A percentile compares a stretch with the other conserved stretches of the same genome.
Evolutionary conservation across 2,329 filamentous ascomycete species (phyloP).

Genomic region (Myriosclerotinia curreyana): DNA sequence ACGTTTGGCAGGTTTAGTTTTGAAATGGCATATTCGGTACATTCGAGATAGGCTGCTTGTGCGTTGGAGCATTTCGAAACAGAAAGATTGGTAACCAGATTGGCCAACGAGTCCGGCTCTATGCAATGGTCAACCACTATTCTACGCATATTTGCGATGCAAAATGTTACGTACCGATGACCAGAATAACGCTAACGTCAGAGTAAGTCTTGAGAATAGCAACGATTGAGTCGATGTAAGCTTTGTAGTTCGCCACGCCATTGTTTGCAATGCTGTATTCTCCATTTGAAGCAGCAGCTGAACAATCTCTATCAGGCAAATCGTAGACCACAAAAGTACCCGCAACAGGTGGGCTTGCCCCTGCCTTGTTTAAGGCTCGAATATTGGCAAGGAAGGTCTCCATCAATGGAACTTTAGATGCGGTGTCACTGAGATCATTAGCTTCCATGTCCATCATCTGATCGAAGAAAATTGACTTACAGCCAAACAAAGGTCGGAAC

Average conservation of each 20-base stretch:
- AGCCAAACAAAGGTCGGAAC: constrained; percentile 53
- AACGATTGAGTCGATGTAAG: constrained; percentile 55
- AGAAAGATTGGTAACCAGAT: constrained; percentile 58
- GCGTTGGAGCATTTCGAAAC: constrained; percentile 54
- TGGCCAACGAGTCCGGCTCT: constrained; percentile 62
- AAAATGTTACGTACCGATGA: constrained; percentile 44
- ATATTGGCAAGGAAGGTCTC: constrained; percentile 49
- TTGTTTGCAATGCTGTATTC: constrained; percentile 55
- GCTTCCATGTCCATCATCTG: neutral
- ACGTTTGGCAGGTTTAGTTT: constrained; percentile 59
- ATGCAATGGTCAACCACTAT: constrained; percentile 14
- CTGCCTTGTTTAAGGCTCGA: constrained; percentile 46
- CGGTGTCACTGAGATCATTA: constrained; percentile 41
- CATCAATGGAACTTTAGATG: constrained; percentile 49
- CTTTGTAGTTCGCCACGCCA: constrained; percentile 49
- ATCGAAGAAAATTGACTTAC: constrained; percentile 39
- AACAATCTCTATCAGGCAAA: constrained; percentile 61
- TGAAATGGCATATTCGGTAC: constrained; percentile 54
- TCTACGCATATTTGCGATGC: neutral
- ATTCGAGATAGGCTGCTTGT: constrained; percentile 52
- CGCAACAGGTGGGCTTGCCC: constrained; percentile 47
- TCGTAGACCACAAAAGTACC: constrained; percentile 60
- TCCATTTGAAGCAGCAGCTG: constrained; percentile 61
- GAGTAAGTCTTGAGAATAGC: constrained; percentile 52
- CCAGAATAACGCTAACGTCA: constrained; percentile 48